Percentiles rank a stretch among this genome's conserved stretches.
phyloP scores from a whole-genome alignment of 306 rosid genomes.

The Leucaena leucocephala region DNA sequence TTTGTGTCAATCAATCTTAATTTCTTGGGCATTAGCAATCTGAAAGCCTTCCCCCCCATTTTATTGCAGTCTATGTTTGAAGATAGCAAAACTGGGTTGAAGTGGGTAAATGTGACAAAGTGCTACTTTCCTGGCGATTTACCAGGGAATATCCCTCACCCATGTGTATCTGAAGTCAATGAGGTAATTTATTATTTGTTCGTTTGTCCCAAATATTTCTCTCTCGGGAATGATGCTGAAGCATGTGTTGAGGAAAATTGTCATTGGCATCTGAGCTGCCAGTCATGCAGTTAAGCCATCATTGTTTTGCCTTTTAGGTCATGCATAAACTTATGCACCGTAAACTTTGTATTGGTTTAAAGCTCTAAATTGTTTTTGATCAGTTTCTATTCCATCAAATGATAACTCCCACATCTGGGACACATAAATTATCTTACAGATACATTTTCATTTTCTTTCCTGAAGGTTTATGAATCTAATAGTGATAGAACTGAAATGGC shows the following conservation, averaged over 20 bases:
- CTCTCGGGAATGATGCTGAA: background rate
- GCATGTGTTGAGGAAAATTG: background rate
- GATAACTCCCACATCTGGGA: constrained; percentile 29
- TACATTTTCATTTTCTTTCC: constrained; percentile 26
- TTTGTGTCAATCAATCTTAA: constrained; percentile 17
- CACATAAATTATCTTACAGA: constrained; percentile 4
- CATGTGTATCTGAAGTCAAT: constrained; percentile 74
- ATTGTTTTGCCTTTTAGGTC: constrained; percentile 2
- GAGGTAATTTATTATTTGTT: constrained; percentile 60
- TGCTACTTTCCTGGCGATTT: constrained; percentile 87
- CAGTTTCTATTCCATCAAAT: constrained; percentile 29
- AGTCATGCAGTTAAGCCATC: constrained; percentile 1
- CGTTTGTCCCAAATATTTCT: constrained; percentile 9
- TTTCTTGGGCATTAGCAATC: constrained; percentile 31
- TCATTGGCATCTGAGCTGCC: background rate
- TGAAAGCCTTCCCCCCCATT: constrained; percentile 27
- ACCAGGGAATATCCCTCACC: constrained; percentile 72
- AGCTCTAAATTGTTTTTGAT: background rate
- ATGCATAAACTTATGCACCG: background rate
- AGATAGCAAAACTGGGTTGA: constrained; percentile 72
- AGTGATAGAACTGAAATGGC: constrained; percentile 66
- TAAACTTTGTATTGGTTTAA: constrained; percentile 12
- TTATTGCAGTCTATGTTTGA: constrained; percentile 88
- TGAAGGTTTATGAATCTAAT: constrained; percentile 84
- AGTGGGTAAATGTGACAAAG: constrained; percentile 64